phyloP scores from a whole-genome alignment of 2,329 filamentous ascomycete species.

The Claviceps monticola region DNA sequence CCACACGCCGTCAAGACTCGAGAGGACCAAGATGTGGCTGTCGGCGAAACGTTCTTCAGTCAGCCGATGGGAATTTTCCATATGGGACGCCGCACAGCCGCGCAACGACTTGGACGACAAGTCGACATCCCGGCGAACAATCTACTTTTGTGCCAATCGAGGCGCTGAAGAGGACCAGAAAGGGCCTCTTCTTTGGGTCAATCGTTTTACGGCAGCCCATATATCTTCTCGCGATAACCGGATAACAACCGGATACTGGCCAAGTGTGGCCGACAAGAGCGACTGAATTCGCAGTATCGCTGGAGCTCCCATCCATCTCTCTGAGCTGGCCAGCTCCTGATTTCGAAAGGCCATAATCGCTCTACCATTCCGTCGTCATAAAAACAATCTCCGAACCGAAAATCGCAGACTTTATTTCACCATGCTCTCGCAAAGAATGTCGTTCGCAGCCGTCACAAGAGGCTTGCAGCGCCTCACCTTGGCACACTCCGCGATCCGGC shows the following conservation, averaged over 20 bases:
- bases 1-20: neutral
- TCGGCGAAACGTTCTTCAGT: conserved; percentile 14
- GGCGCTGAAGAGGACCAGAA: neutral
- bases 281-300: too few species aligned
- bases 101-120: neutral
- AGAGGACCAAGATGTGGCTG: too few species aligned
- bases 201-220: neutral
- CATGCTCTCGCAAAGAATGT: conserved; percentile 20
- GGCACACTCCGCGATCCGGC: conserved; percentile 14
- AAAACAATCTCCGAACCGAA: too few species aligned
- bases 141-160: neutral
- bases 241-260: neutral
- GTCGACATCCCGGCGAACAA: neutral
- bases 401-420: neutral
- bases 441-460: conserved; percentile 16
- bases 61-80: conserved; percentile 14
- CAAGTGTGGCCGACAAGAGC: too few species aligned
- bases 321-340: neutral
- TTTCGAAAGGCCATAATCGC: neutral
- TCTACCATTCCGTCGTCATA: neutral
- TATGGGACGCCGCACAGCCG: neutral
- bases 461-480: conserved; percentile 16
- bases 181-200: neutral
- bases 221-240: neutral
- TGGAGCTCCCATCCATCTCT: neutral